Base-by-base conservation (phyloP, 108 stramenopile species). In the Chaetoceros tenuissimus region DNA sequence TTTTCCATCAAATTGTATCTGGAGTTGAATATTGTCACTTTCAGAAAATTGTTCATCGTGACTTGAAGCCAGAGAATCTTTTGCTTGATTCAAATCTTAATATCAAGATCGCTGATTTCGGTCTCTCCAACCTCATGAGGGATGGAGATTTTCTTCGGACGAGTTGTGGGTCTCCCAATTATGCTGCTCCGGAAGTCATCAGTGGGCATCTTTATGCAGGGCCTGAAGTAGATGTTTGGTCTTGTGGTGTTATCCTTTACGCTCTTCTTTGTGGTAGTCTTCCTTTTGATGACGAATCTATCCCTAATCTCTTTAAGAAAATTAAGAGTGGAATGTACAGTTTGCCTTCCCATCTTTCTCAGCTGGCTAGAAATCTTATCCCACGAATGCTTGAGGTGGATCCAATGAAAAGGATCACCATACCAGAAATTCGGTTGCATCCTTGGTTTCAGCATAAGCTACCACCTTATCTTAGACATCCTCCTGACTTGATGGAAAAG, bases 61-160 rank as follows among this genome's bases (percentile, higher is more conserved):
- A 98, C 80, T 72, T 98, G 45, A 98, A 98, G 70, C 97, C 97
- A 3, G 97, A 99, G 76, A 96, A 97, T 70, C 79, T 97, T 45
- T 74, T 97, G 63, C 73, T 96, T 34, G 93, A 96, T 64, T 87
- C 85, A 18, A 89, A 85, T 61, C 73, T 81, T 56, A 97, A 97
- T 71, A 92, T 99, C 68, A 99, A 99, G 71, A 94, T 99, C 74
- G 99, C 99, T 3, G 99, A 99, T 69, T 99, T 99, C 65, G 99
- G 99, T 48, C 81, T 99, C 21, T 92, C 89, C 47, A 99, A 99
- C 70, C 68, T 97, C 28, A 97, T 96, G 95, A 74, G 88, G 26
- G 99, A 99, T 72, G 99, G 99, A 26, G 96, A 97, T 53, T 98
- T 99, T 57, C 80, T 99, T 50, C 79, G 96, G 48, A 99, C 99